Conservation (phyloP, 139 green algal genomes). For the Gonium pectorale region DNA sequence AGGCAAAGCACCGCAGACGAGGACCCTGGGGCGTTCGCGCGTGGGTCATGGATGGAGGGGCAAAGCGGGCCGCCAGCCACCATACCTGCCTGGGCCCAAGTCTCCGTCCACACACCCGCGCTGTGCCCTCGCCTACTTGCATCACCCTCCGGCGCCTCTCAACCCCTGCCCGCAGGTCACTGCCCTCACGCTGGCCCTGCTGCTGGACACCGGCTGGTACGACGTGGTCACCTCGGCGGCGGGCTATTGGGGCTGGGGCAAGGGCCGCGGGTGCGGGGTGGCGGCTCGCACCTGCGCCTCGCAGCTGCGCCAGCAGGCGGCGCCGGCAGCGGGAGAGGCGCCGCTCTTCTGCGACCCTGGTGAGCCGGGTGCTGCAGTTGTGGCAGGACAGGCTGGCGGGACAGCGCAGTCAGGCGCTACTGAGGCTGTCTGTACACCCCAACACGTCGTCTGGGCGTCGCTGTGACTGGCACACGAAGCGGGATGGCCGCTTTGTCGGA, state of each 20-base stretch:
- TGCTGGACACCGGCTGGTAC: conserved; percentile 17
- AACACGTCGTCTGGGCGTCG: background rate
- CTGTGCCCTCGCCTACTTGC: background rate
- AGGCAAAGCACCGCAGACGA: too few species aligned
- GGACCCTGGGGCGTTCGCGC: too few species aligned
- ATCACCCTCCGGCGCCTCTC: background rate
- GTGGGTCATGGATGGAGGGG: too few species aligned
- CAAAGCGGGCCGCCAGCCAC: too few species aligned
- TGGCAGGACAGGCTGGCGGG: background rate
- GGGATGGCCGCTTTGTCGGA: background rate
- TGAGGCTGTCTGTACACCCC: background rate
- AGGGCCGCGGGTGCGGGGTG: background rate
- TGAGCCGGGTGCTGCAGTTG: background rate
- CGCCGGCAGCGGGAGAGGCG: background rate
- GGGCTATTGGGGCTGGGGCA: conserved; percentile 16
- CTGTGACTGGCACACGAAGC: background rate
- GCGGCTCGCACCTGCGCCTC: background rate
- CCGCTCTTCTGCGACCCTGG: conserved; percentile 17
- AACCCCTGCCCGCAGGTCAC: background rate
- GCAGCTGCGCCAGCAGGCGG: background rate
- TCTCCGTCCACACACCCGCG: background rate
- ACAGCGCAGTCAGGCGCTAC: background rate
- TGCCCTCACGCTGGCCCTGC: conserved; percentile 11
- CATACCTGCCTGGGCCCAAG: too few species aligned
- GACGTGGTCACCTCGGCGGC: background rate